phyloP scores from a whole-genome alignment of 2,329 filamentous ascomycete species.

The Penicillium sp. region DNA sequence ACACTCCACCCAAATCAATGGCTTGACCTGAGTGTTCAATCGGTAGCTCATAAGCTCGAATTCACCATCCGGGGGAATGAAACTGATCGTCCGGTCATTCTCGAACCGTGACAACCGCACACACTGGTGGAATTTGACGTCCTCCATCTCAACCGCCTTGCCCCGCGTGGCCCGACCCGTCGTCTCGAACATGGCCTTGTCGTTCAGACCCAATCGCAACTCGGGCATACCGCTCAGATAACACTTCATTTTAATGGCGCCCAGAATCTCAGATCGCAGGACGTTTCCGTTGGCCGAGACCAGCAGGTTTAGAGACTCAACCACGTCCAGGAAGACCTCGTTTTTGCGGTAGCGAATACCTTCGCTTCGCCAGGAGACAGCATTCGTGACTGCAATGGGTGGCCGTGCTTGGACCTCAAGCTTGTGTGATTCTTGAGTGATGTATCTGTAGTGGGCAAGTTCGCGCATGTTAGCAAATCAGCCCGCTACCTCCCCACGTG shows the following conservation, averaged over 20 bases:
- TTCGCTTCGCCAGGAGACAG: conserved; percentile 96
- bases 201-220: conserved; percentile 89
- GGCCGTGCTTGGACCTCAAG: conserved; percentile 94
- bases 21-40: conserved; percentile 97
- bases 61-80: conserved; percentile 97
- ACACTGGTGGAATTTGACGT: conserved; percentile 99
- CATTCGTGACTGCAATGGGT: conserved; percentile 97
- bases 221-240: conserved; percentile 99
- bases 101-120: conserved; percentile 95
- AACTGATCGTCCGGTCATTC: conserved; percentile 97
- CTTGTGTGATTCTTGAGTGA: conserved; percentile 99
- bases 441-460: conserved; percentile 64
- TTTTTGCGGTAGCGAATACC: conserved; percentile 99
- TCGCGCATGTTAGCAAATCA: not conserved
- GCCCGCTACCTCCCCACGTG: not conserved
- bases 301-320: conserved; percentile 94
- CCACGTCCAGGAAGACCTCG: conserved; percentile 97
- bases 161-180: conserved; percentile 91
- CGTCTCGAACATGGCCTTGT: conserved; percentile 99
- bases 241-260: conserved; percentile 99
- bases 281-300: conserved; percentile 96
- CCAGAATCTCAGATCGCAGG: conserved; percentile 91
- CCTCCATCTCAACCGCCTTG: conserved; percentile 99
- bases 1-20: conserved; percentile 98
- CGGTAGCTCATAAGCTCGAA: conserved; percentile 99